Conservation (phyloP, 2,329 filamentous ascomycete genomes). For the Pyrenophora tritici-repentis region DNA sequence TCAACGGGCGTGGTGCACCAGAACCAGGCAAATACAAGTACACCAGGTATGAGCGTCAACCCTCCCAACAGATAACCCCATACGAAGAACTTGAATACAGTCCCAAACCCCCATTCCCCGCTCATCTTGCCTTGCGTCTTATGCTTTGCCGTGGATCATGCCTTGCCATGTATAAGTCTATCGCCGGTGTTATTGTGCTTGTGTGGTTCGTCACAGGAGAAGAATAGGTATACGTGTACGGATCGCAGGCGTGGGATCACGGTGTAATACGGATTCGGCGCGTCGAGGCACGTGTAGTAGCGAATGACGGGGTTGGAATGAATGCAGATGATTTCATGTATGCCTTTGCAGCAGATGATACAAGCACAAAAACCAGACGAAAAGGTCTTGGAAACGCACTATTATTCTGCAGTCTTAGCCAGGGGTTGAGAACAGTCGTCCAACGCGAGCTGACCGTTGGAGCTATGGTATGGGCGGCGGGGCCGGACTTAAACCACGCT, state of each 20-base stretch:
- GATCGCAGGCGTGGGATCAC: not conserved
- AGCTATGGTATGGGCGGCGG: constrained; percentile 11
- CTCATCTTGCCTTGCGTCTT: constrained; percentile 31
- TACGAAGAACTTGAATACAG: constrained; percentile 31
- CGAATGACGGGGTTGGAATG: constrained; percentile 12
- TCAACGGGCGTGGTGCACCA: constrained; percentile 24
- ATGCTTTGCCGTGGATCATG: constrained; percentile 20
- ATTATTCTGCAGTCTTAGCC: not conserved
- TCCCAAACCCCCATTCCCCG: constrained; percentile 32
- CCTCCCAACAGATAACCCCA: constrained; percentile 35
- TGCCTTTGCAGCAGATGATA: not conserved
- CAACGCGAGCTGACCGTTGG: constrained; percentile 13
- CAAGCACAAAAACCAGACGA: not conserved
- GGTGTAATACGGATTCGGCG: constrained; percentile 13
- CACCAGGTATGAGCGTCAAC: constrained; percentile 27
- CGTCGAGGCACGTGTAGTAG: constrained; percentile 17
- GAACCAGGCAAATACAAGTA: constrained; percentile 26
- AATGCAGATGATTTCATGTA: constrained; percentile 1
- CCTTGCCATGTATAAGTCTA: constrained; percentile 11
- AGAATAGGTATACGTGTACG: not conserved
- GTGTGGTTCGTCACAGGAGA: not conserved
- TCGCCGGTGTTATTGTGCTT: not conserved
- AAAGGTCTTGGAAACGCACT: not conserved
- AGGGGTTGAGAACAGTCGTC: constrained; percentile 2
- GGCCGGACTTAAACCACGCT: constrained; percentile 16